Evolutionary conservation across 1,284 basidiomycete genomes (phyloP).

Genomic region (Apiotrichum gamsii): DNA sequence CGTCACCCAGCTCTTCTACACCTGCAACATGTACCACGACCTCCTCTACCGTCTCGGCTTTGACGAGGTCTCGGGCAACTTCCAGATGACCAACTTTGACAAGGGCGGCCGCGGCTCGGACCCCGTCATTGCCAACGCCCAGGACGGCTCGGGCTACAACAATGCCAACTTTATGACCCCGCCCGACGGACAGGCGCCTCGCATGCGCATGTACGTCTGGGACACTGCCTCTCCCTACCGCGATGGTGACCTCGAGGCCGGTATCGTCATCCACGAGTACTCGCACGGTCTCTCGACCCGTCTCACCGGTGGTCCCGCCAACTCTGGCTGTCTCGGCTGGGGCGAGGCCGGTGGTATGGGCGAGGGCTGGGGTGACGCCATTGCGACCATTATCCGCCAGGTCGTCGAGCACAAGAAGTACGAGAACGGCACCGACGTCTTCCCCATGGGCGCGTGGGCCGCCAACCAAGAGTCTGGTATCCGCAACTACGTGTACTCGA

Average conservation of each 20-base stretch:
- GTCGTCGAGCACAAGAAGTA: constrained; percentile 58
- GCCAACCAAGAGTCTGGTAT: constrained; percentile 72
- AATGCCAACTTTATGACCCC: constrained; percentile 55
- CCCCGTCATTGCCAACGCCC: constrained; percentile 87
- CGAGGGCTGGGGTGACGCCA: constrained; percentile 66
- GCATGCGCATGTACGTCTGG: constrained; percentile 98
- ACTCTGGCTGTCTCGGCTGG: constrained; percentile 90
- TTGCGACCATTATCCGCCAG: constrained; percentile 77
- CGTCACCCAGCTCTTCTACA: constrained; percentile 88
- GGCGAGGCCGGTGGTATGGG: constrained; percentile 96
- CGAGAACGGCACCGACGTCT: constrained; percentile 48
- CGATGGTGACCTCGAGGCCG: constrained; percentile 90
- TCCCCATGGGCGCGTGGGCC: constrained; percentile 91
- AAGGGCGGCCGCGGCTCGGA: constrained; percentile 80
- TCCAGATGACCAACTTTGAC: constrained; percentile 94
- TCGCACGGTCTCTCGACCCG: constrained; percentile 86
- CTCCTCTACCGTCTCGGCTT: constrained; percentile 66
- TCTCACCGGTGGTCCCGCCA: constrained; percentile 85
- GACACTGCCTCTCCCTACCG: constrained; percentile 80
- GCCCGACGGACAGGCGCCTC: constrained; percentile 60
- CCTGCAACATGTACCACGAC: constrained; percentile 65
- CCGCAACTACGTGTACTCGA: constrained; percentile 78
- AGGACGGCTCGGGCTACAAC: constrained; percentile 88
- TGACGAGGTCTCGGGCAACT: constrained; percentile 86
- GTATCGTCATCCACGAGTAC: constrained; percentile 86